phyloP scores from a whole-genome alignment of 2,329 filamentous ascomycete species.

The Talaromyces rugulosus region DNA sequence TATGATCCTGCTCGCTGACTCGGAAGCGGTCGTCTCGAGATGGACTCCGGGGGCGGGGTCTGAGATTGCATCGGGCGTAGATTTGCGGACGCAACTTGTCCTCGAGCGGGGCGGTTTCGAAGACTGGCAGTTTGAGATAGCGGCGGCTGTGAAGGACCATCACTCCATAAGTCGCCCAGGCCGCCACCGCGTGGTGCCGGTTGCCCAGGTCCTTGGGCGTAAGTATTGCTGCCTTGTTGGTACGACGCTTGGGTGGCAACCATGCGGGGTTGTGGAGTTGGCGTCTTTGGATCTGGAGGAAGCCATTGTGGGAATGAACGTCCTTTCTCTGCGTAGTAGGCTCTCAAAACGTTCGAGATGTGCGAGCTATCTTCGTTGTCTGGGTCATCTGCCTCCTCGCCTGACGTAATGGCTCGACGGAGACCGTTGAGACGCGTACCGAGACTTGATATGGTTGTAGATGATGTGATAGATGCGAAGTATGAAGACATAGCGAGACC shows the following conservation, averaged over 20 bases:
- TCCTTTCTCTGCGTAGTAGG: constrained; percentile 88
- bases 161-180: constrained; percentile 58
- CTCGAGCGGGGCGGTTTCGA: constrained; percentile 25
- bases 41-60: constrained; percentile 21
- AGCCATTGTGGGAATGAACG: constrained; percentile 80
- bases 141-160: constrained; percentile 27
- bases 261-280: constrained; percentile 46
- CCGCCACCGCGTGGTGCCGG: constrained; percentile 43
- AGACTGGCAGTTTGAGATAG: constrained; percentile 35
- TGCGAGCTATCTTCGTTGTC: constrained; percentile 78
- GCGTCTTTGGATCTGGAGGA: constrained; percentile 78
- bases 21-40: constrained; percentile 57
- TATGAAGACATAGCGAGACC: constrained; percentile 65
- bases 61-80: constrained; percentile 19
- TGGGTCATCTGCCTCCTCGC: constrained; percentile 40
- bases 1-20: constrained; percentile 72
- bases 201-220: constrained; percentile 24
- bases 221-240: constrained; percentile 26
- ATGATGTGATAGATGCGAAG: constrained; percentile 62
- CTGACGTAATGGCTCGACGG: constrained; percentile 43
- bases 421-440: constrained; percentile 56
- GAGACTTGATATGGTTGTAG: constrained; percentile 48
- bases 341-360: constrained; percentile 86
- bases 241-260: constrained; percentile 53
- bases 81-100: constrained; percentile 16